A percentile compares a stretch with the other conserved stretches of the same genome.
phyloP scores from a whole-genome alignment of 139 green algal genomes.

The Chlorella sp. region DNA sequence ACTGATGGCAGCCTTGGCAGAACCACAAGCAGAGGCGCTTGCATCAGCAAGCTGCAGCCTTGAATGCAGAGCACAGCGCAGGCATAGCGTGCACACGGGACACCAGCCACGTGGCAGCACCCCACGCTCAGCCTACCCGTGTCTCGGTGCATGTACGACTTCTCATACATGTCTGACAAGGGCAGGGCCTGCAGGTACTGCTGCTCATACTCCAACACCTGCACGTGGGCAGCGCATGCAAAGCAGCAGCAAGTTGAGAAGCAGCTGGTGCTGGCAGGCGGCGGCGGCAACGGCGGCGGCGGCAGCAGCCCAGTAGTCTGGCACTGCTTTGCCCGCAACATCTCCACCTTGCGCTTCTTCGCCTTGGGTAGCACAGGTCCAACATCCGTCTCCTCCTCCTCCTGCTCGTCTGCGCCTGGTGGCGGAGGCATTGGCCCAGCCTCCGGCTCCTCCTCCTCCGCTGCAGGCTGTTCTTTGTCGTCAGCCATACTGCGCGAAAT shows the following conservation, averaged over 20 bases:
- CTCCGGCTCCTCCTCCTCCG: not conserved
- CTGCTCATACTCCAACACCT: constrained; percentile 82
- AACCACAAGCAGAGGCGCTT: too few species aligned
- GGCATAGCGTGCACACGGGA: too few species aligned
- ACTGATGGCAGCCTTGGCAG: too few species aligned
- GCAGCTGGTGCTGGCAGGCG: not conserved
- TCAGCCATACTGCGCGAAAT: not conserved
- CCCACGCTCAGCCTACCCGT: constrained; percentile 37
- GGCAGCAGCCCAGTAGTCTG: not conserved
- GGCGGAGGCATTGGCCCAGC: not conserved
- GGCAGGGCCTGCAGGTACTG: constrained; percentile 82
- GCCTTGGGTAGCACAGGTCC: constrained; percentile 59
- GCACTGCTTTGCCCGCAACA: not conserved
- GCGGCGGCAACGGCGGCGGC: not conserved
- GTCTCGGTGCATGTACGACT: constrained; percentile 98
- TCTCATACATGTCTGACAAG: constrained; percentile 92
- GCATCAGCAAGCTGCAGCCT: not conserved
- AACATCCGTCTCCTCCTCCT: constrained; percentile 21
- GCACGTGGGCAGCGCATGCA: not conserved
- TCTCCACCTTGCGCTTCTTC: constrained; percentile 69
- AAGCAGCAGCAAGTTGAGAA: not conserved
- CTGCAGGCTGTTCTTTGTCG: not conserved
- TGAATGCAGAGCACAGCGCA: too few species aligned
- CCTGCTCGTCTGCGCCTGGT: not conserved
- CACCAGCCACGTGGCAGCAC: too few species aligned